Evolutionary conservation across 169 alveolate species (phyloP).

Genomic region (Plasmodium gaboni): DNA sequence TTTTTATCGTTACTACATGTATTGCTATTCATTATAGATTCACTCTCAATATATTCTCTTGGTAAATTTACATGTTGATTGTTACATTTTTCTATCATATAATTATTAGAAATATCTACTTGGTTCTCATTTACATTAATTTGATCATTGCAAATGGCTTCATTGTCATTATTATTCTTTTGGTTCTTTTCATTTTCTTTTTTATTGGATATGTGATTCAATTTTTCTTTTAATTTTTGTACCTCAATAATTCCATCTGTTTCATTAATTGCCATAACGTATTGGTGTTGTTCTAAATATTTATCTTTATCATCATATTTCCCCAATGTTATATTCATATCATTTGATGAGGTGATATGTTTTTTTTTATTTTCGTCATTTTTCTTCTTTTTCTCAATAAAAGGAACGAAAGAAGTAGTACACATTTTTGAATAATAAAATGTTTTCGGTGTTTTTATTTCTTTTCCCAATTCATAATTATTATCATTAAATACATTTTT

Average conservation of each 20-base stretch:
- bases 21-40: neutral
- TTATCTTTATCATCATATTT: neutral
- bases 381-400: constrained; percentile 2
- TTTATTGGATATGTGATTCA: neutral
- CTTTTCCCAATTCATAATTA: neutral
- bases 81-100: neutral
- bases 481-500: neutral
- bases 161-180: neutral
- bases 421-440: neutral
- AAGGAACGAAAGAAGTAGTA: neutral
- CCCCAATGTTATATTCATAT: neutral
- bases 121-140: neutral
- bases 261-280: constrained; percentile 6
- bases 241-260: neutral
- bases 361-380: neutral
- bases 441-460: neutral
- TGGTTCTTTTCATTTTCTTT: neutral
- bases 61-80: too few relatives aligned
- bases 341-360: neutral
- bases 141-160: neutral
- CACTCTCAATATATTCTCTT: too few relatives aligned
- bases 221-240: neutral
- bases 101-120: neutral
- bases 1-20: neutral
- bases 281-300: neutral